Evolutionary conservation across 169 alveolate genomes (phyloP), one percentile per base, ranked within the genome.

Genomic region (Plasmodium chabaudi): DNA sequence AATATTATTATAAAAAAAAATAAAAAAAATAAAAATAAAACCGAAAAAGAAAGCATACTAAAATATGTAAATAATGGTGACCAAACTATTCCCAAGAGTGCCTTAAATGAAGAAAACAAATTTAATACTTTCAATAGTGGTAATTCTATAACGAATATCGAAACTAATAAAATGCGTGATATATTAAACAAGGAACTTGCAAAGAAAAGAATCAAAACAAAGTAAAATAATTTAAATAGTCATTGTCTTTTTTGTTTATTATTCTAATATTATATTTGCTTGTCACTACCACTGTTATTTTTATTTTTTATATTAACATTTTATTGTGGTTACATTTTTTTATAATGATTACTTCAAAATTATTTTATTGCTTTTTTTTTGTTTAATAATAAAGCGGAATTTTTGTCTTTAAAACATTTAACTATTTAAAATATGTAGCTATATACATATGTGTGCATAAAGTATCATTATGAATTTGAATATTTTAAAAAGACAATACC

Each of bases 81-180:
- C n/a, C 42, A 34, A 34, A 5, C 42, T 34, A 34, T 34, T 34
- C 42, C 42, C 4, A 34, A 34, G 42, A 77, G 56, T 34, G 88
- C 51, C 53, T 57, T 65, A 19, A 63, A 59, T 42, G 77, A 77
- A n/a, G 88, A 27, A 63, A 63, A 77, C 49, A 17, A 9, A 44
- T 51, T 23, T 27, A 51, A 63, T 13, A 34, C 42, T 39, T 47
- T 46, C 55, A 61, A 64, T 47, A 49, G 65, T 57, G 74, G 57
- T 47, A 59, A 34, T 59, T 69, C 86, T 15, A 27, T 72, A 23
- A 69, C 87, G 69, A 75, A 86, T 46, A 21, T 15, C 42, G 87
- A 86, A 86, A 72, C 86, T 47, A 86, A 59, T 51, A 87, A 86
- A 86, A 57, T 86, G 21, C 91, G 91, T 63, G 59, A 68, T 13